Base-by-base conservation (phyloP, 176 grass and related monocot species). In the Neostapfia colusana region DNA sequence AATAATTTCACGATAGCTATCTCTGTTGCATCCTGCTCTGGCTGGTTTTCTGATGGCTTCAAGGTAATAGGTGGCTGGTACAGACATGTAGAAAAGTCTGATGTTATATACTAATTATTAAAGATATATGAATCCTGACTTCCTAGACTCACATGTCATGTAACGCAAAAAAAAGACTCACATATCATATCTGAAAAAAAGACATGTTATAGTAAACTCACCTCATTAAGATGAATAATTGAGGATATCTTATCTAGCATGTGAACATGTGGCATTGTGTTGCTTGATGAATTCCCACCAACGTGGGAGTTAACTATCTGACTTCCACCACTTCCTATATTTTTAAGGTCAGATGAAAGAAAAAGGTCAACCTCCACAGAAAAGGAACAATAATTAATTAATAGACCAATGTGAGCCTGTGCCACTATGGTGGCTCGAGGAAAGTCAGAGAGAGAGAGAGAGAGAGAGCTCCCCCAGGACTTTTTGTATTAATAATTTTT, bases 1-100 rank as follows among this genome's bases (percentile, higher is more conserved):
- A 99, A 70, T 43, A 88, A 70, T 76, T 90, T 98, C 72, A 88
- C 87, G 63, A 91, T 88, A 58, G 87, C 83, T 86, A 99, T 86
- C 84, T 89, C 95, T 58, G 80, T 76, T 66, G 74, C 73, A 83
- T 95, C 89, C 43, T 83, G 87, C 56, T 90, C 89, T 46, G 89
- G 81, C 79, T 89, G 84, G 44, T 88, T 93, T 80, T 94, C 91
- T 67, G 85, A 82, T 15, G 95, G 82, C 78, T 92, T 98, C 76
- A 98, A 75, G 59, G 87, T 81, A 62, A 88, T 72, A 17, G 91
- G 91, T 84, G 95, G 91, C 95, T 98, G 38, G 31, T 71, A 55
- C 14, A 67, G 78, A 79, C 36, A 83, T 57, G 49, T 11, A 82
- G 6, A 77, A 50, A 13, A 60, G 4, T 28, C 11, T 31, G 58